Conservation (phyloP, 2,329 filamentous ascomycete genomes). For the Ascochyta pisi region DNA sequence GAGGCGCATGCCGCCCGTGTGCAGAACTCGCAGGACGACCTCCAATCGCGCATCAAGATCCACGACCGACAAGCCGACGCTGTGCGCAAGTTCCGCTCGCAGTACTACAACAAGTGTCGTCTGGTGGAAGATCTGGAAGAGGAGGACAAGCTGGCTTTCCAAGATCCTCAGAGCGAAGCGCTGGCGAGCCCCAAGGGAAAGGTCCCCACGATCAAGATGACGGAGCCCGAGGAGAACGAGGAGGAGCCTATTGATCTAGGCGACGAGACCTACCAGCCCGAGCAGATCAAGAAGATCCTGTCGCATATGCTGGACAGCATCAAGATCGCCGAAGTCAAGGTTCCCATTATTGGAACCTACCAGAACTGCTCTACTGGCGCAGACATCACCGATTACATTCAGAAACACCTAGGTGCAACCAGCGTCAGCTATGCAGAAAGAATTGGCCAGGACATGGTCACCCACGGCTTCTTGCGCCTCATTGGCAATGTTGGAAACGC, state of each 20-base stretch:
- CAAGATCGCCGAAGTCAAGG: slow-evolving; percentile 88
- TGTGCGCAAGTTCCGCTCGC: slow-evolving; percentile 91
- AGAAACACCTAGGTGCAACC: slow-evolving; percentile 82
- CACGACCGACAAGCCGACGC: slow-evolving; percentile 90
- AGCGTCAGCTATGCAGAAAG: slow-evolving; percentile 91
- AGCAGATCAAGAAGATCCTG: slow-evolving; percentile 90
- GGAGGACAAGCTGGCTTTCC: slow-evolving; percentile 97
- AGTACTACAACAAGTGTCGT: slow-evolving; percentile 99
- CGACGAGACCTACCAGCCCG: slow-evolving; percentile 82
- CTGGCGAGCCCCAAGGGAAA: slow-evolving; percentile 61
- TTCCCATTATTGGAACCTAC: slow-evolving; percentile 93
- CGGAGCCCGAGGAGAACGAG: slow-evolving; percentile 68
- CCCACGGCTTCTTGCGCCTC: slow-evolving; percentile 84
- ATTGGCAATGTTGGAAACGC: slow-evolving; percentile 94
- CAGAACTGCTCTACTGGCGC: slow-evolving; percentile 89
- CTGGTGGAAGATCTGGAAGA: slow-evolving; percentile 96
- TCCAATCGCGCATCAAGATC: slow-evolving; percentile 87
- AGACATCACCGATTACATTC: slow-evolving; percentile 95
- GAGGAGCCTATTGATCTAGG: slow-evolving; percentile 91
- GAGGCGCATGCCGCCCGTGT: slow-evolving; percentile 91
- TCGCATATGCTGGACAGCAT: slow-evolving; percentile 85
- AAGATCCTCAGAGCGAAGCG: slow-evolving; percentile 71
- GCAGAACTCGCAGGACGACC: slow-evolving; percentile 92
- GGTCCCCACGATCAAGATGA: slow-evolving; percentile 89
- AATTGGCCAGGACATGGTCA: slow-evolving; percentile 91